Base-by-base conservation (phyloP, 352 stramenopile genomes). In the Pythium apleroticum region DNA sequence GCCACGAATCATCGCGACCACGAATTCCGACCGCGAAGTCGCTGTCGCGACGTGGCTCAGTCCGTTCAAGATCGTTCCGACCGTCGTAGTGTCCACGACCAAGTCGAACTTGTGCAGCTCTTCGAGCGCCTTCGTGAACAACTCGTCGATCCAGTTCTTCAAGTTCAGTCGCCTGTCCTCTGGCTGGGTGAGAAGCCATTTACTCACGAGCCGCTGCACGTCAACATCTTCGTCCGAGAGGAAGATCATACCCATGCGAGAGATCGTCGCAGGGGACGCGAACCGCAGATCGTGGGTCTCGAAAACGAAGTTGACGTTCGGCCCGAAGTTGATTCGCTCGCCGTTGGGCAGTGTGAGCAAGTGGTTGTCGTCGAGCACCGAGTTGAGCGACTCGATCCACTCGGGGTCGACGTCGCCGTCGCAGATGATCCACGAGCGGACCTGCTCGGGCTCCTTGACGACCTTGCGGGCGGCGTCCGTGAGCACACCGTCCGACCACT, bases 371-470 rank as follows among this genome's bases (percentile, higher is more conserved):
- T 98, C 96, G 1, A 99, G 63, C 2, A 99, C 96, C 0, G 91
- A 98, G 66, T 99, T 99, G 0, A 99, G 70, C 22, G 83, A 97
- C 72, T 99, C 96, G 60, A 99, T 98, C 96, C 96, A 99, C 66
- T 98, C 93, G 0, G 96, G 92, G 63, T 99, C 96, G 17, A 99
- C 94, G 57, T 98, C 95, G 8, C 96, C 96, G 63, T 99, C 96
- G 60, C 91, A 98, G 28, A 99, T 87, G 45, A 99, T 97, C 96
- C 96, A 98, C 1, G 87, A 97, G 4, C 88, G 87, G 4, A 97
- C 88, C 17, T 91, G 75, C 25, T 85, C 74, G 0, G 93, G 84
- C 39, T 98, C 93, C 63, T 97, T 97, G 8, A 98, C 90, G 14
- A 97, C 93, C 33, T 92, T 86, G 5, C 95, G 78, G 31, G 95